Percentiles rank a stretch among this genome's conserved stretches.
Evolutionary conservation across 192 early-diverging fungal genomes (phyloP).

Genomic region (Chytriomyces hyalinus): DNA sequence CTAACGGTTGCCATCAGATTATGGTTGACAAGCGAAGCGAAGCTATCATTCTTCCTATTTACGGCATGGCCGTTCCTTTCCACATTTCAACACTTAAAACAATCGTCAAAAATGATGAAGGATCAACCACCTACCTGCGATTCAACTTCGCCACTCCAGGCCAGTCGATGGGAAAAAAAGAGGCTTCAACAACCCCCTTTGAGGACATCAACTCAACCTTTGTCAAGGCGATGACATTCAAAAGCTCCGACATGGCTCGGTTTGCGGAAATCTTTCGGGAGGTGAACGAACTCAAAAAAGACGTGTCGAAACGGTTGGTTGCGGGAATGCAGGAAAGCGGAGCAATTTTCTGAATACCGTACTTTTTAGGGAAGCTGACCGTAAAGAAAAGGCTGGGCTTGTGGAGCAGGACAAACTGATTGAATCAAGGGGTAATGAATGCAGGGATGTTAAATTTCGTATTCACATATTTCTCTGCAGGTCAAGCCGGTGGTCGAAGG

Average conservation of each 20-base stretch:
- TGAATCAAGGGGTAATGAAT: conserved; percentile 64
- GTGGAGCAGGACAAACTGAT: conserved; percentile 92
- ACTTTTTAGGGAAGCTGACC: conserved; percentile 77
- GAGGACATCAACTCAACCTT: conserved; percentile 89
- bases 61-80: conserved; percentile 96
- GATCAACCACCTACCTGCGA: conserved; percentile 85
- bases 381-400: conserved; percentile 94
- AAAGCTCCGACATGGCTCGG: conserved; percentile 79
- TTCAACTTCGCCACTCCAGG: conserved; percentile 97
- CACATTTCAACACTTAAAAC: conserved; percentile 97
- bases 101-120: conserved; percentile 92
- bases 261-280: conserved; percentile 85
- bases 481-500: conserved; percentile 56
- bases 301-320: conserved; percentile 75
- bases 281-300: conserved; percentile 92
- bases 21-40: conserved; percentile 86
- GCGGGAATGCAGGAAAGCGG: neutral
- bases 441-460: neutral
- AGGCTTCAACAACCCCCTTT: conserved; percentile 70
- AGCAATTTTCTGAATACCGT: too few species aligned
- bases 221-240: conserved; percentile 89
- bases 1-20: conserved; percentile 62
- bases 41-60: conserved; percentile 91
- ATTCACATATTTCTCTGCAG: neutral
- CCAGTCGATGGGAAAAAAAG: conserved; percentile 90